phyloP scores from a whole-genome alignment of 768 basidiomycete genomes.

The Russula brevipes region DNA sequence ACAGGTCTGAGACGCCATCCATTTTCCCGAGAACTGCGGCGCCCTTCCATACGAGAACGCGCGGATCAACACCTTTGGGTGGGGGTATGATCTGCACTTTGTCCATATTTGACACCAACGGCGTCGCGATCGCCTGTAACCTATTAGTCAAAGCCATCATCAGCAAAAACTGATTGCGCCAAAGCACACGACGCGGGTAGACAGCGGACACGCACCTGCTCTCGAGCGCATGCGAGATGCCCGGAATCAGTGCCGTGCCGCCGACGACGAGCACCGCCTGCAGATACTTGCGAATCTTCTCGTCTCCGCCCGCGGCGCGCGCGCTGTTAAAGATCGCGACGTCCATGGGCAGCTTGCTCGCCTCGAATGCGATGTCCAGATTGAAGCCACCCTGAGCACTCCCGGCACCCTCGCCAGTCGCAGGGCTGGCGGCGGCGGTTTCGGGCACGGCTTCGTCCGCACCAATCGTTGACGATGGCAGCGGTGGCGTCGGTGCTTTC shows the following conservation, averaged over 20 bases:
- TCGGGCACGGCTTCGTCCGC: slow-evolving; percentile 13
- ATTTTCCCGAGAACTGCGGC: slow-evolving; percentile 87
- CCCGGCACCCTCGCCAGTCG: slow-evolving; percentile 4
- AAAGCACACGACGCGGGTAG: background rate
- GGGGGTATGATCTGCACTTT: slow-evolving; percentile 91
- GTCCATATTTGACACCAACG: slow-evolving; percentile 77
- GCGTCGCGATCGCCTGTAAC: slow-evolving; percentile 78
- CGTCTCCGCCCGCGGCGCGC: slow-evolving; percentile 81
- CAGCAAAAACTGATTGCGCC: background rate
- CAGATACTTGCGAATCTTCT: slow-evolving; percentile 84
- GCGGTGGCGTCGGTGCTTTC: slow-evolving; percentile 25
- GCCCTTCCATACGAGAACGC: slow-evolving; percentile 92
- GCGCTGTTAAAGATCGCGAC: slow-evolving; percentile 91
- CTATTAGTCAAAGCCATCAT: slow-evolving; percentile 33
- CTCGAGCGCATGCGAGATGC: slow-evolving; percentile 80
- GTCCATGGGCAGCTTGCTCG: slow-evolving; percentile 85
- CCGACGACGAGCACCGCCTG: slow-evolving; percentile 86
- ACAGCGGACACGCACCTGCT: slow-evolving; percentile 56
- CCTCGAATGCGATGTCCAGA: slow-evolving; percentile 79
- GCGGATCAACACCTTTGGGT: slow-evolving; percentile 86
- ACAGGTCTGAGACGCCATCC: slow-evolving; percentile 84
- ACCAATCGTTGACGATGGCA: slow-evolving; percentile 22
- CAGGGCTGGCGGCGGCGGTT: slow-evolving; percentile 10
- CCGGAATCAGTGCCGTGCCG: slow-evolving; percentile 73
- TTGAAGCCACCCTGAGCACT: slow-evolving; percentile 34